A percentile compares a stretch with the other conserved stretches of the same genome.
Conservation (phyloP, 2,329 filamentous ascomycete genomes). For the Epichloe gansuensis region DNA sequence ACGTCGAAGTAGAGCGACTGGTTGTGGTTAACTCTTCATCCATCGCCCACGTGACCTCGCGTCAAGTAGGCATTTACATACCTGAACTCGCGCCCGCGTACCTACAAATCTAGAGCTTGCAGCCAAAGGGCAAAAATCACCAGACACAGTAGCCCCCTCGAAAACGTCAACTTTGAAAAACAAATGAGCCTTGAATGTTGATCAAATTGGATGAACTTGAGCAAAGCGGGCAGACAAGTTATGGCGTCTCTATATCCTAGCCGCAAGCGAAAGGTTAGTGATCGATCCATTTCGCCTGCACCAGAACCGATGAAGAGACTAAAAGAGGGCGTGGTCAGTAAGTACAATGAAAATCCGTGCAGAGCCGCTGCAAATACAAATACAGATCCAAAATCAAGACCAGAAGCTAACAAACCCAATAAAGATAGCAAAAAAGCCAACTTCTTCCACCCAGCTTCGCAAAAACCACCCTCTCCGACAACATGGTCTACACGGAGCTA, state of each 20-base stretch:
- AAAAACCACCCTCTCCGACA: slow-evolving; percentile 68
- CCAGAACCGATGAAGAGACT: slow-evolving; percentile 29
- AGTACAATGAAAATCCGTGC: neutral
- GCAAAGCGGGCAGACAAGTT: neutral
- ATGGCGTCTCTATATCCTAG: slow-evolving; percentile 16
- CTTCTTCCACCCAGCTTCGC: slow-evolving; percentile 79
- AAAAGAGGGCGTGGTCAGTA: neutral
- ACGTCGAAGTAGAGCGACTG: neutral
- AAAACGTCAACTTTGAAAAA: too few relatives aligned
- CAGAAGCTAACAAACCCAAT: slow-evolving; percentile 33
- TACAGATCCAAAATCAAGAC: neutral
- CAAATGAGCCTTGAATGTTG: neutral
- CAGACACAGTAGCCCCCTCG: neutral
- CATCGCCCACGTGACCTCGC: slow-evolving; percentile 4
- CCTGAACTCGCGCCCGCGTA: neutral
- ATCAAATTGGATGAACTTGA: neutral
- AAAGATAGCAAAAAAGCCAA: slow-evolving; percentile 58
- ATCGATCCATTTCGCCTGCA: slow-evolving; percentile 38
- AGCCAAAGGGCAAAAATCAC: neutral
- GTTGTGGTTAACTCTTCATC: neutral
- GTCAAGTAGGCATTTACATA: neutral
- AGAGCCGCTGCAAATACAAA: neutral
- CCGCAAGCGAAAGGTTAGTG: slow-evolving; percentile 24
- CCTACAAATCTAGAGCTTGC: neutral
- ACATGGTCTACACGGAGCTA: slow-evolving; percentile 56